Base-by-base conservation (phyloP, 257 asterid species). In the Fraxinus cuspidata region DNA sequence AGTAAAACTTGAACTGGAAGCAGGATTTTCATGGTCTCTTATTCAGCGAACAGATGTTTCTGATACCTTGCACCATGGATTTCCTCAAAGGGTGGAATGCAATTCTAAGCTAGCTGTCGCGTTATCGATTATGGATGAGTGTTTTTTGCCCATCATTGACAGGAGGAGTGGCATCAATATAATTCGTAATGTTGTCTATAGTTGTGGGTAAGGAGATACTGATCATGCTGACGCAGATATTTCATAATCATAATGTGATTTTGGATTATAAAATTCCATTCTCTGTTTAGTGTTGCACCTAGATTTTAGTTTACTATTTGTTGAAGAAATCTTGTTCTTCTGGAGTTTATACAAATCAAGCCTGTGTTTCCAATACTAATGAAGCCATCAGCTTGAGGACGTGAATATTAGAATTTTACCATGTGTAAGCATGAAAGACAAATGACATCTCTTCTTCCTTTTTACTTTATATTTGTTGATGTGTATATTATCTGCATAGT, bases 41-140 rank as follows among this genome's bases (percentile, higher is more conserved):
- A 81, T 93, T 83, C 99, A 93, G 81, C 84, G 97, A 75, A 80
- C 92, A 42, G 90, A 90, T 73, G 79, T 88, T 25, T 86, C 90
- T 74, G 97, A 94, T 42, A 2, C 51, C 51, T 42, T 42, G 4
- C 85, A 81, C 75, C 88, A 87, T 79, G 85, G 84, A 38, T 92
- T 87, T 81, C 82, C 96, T 74, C 89, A 85, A 82, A 86, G 92
- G 78, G 97, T 92, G 80, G 99, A 96, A 86, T 85, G 98, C 92
- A 96, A 93, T 84, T 91, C 99, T 40, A 96, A 96, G 88, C 89
- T 96, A 77, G 98, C 97, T 76, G 96, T 96, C 79, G 96, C 98
- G 16, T 82, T 88, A 73, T 87, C 95, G 67, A 91, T 93, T n/a
- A 88, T 96, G 96, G 93, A 96, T 78, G 99, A 96, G 82, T 96